These are phyloP conservation scores for Pelargonium nanum DNA, from an alignment of 345 rosid species.

Conservation along the genomic window DNA sequence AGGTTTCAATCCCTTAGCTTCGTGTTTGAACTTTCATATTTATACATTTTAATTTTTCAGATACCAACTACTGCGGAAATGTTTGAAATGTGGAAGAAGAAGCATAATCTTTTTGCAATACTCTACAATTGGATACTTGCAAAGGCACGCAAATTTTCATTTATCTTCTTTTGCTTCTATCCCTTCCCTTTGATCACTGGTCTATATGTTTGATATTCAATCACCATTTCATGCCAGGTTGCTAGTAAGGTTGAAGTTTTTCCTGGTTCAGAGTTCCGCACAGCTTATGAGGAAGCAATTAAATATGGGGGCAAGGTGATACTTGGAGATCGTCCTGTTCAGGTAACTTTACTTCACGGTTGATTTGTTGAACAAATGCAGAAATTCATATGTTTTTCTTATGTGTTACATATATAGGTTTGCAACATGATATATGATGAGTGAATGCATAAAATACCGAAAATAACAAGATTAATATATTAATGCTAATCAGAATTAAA, in stretches of 20 bases:
- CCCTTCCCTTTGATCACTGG: background rate
- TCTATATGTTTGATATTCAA: background rate
- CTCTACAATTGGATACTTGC: slow-evolving; percentile 96
- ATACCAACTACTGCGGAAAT: slow-evolving; percentile 80
- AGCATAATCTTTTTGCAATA: slow-evolving; percentile 76
- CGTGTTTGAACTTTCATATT: too few relatives aligned
- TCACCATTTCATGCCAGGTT: slow-evolving; percentile 26
- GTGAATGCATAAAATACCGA: too few relatives aligned
- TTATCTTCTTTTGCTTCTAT: background rate
- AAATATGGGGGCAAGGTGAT: slow-evolving; percentile 69
- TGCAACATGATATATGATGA: too few relatives aligned
- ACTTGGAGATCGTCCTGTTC: slow-evolving; percentile 94
- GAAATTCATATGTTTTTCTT: too few relatives aligned
- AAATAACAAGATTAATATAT: too few relatives aligned
- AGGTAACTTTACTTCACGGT: slow-evolving; percentile 27
- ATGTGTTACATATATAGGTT: background rate
- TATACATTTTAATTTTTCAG: slow-evolving; percentile 32
- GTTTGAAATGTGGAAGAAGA: slow-evolving; percentile 90
- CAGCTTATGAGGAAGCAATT: slow-evolving; percentile 82
- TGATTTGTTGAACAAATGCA: background rate
- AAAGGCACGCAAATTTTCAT: slow-evolving; percentile 38
- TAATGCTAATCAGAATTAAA: too few relatives aligned
- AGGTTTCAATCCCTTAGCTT: too few relatives aligned
- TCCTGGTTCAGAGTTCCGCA: slow-evolving; percentile 92
- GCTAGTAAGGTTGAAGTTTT: slow-evolving; percentile 72